Evolutionary conservation across 495 filamentous ascomycete species (phyloP).

Genomic region (Corynascus novoguineensis): DNA sequence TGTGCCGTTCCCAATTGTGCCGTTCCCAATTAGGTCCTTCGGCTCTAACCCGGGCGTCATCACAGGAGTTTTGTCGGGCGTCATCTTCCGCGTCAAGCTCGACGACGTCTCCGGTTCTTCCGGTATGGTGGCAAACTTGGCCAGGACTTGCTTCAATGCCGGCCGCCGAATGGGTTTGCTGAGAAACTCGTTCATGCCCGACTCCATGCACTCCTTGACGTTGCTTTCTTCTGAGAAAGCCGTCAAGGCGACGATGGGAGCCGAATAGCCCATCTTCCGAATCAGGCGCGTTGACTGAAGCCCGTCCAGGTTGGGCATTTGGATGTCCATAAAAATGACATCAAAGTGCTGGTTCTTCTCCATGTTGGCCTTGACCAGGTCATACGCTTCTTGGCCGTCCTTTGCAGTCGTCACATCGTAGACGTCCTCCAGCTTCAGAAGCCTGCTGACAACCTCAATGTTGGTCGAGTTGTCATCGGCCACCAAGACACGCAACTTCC

Average conservation of each 20-base stretch:
- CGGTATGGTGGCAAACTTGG: constrained; percentile 52
- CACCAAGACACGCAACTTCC: constrained; percentile 76
- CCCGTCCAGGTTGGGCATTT: constrained; percentile 93
- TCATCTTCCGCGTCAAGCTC: constrained; percentile 27
- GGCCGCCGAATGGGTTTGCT: constrained; percentile 80
- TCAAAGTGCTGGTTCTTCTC: constrained; percentile 64
- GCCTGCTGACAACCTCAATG: constrained; percentile 72
- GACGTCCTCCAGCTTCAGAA: constrained; percentile 52
- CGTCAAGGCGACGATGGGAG: constrained; percentile 86
- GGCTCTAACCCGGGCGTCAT: constrained; percentile 13
- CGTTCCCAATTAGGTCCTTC: constrained; percentile 10
- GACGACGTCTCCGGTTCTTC: constrained; percentile 47
- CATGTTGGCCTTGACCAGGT: constrained; percentile 78
- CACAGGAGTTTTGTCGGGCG: constrained; percentile 27
- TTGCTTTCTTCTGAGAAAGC: constrained; percentile 90
- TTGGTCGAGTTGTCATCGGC: constrained; percentile 96
- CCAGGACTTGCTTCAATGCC: constrained; percentile 78
- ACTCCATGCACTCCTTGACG: constrained; percentile 75
- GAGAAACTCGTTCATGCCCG: constrained; percentile 66
- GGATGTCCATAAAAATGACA: constrained; percentile 90
- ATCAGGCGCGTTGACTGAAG: constrained; percentile 84
- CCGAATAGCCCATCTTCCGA: constrained; percentile 76
- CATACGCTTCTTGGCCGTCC: constrained; percentile 85
- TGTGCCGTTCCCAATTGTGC: constrained; percentile 11
- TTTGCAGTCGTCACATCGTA: constrained; percentile 74